Evolutionary conservation across 352 stramenopile genomes (phyloP).

Genomic region (Phytophthora nicotianae): DNA sequence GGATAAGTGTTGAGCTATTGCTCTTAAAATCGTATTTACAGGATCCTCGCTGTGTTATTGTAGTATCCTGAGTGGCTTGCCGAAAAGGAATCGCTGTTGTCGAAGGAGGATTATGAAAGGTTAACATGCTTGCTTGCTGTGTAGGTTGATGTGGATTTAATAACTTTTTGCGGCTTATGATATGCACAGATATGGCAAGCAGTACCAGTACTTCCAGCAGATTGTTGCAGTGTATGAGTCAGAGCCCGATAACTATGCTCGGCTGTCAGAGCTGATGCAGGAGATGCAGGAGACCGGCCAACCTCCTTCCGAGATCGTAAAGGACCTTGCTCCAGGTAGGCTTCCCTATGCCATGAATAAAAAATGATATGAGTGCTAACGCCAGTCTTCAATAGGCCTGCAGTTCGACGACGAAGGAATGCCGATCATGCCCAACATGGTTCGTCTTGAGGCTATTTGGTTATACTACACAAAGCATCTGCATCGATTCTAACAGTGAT

Average conservation of each 20-base stretch:
- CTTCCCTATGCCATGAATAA: background rate
- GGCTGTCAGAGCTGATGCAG: conserved; percentile 97
- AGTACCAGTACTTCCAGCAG: conserved; percentile 98
- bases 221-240: conserved; percentile 97
- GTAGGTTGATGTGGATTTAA: conserved; percentile 2
- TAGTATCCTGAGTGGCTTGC: conserved; percentile 97
- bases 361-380: conserved; percentile 3
- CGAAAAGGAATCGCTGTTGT: conserved; percentile 90
- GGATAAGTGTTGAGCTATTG: background rate
- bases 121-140: conserved; percentile 21
- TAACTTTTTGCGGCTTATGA: conserved; percentile 7
- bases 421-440: conserved; percentile 96
- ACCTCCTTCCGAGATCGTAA: conserved; percentile 97
- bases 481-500: conserved; percentile 1
- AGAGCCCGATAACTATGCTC: conserved; percentile 95
- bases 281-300: conserved; percentile 94
- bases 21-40: no score
- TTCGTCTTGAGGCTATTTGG: conserved; percentile 25
- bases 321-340: conserved; percentile 95
- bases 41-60: conserved; percentile 1
- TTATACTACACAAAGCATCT: background rate
- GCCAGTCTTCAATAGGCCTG: conserved; percentile 54
- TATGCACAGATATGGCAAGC: conserved; percentile 88
- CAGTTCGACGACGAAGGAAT: conserved; percentile 97
- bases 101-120: conserved; percentile 92